Evolutionary conservation across 1,139 yeast species (phyloP).

Genomic region (Saccharomyces hybrid): DNA sequence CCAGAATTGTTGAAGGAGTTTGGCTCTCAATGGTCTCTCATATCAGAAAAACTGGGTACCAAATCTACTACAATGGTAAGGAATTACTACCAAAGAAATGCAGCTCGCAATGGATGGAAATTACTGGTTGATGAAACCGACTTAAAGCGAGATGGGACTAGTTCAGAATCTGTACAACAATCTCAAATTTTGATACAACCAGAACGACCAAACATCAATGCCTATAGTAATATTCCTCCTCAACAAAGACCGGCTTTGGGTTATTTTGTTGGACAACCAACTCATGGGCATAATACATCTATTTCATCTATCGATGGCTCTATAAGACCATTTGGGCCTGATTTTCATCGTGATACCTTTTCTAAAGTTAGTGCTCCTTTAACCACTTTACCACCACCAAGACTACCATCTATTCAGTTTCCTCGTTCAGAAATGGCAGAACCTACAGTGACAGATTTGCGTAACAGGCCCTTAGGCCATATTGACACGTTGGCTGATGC

Average conservation of each 20-base stretch:
- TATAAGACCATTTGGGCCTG: constrained; percentile 13
- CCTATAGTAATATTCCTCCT: constrained; percentile 19
- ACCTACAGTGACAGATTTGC: not conserved
- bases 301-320: constrained; percentile 5
- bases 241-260: constrained; percentile 29
- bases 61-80: constrained; percentile 86
- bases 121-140: constrained; percentile 27
- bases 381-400: constrained; percentile 27
- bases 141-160: constrained; percentile 18
- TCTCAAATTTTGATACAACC: constrained; percentile 22
- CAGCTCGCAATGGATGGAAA: constrained; percentile 57
- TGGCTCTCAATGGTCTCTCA: constrained; percentile 79
- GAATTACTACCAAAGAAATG: constrained; percentile 69
- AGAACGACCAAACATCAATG: constrained; percentile 10
- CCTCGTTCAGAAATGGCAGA: constrained; percentile 7
- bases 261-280: constrained; percentile 14
- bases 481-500: not conserved
- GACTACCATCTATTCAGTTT: constrained; percentile 29
- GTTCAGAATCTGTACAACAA: constrained; percentile 22
- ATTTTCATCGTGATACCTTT: constrained; percentile 18
- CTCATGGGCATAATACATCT: constrained; percentile 4
- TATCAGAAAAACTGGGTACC: constrained; percentile 64
- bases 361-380: constrained; percentile 21
- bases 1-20: constrained; percentile 54
- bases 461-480: not conserved